Conservation (phyloP, 2,329 filamentous ascomycete genomes). For the Penicillium sp. region DNA sequence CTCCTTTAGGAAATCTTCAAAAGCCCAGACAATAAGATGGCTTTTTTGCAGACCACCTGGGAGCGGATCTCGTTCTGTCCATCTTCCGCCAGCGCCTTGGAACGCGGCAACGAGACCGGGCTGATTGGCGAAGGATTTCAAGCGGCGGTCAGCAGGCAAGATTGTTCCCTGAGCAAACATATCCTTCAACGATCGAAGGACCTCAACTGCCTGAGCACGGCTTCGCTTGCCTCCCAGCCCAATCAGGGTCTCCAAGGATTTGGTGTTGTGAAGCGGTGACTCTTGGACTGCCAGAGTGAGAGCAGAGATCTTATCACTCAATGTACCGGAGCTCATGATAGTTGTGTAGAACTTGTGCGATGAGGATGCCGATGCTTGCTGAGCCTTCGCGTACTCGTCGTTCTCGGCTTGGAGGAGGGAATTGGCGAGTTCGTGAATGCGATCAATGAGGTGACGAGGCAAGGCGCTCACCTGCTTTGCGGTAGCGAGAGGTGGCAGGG, state of each 20-base stretch:
- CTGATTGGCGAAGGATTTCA: slow-evolving; percentile 74
- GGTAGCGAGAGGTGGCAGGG: slow-evolving; percentile 49
- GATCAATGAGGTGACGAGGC: slow-evolving; percentile 50
- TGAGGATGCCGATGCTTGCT: slow-evolving; percentile 70
- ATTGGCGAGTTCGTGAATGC: slow-evolving; percentile 61
- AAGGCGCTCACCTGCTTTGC: slow-evolving; percentile 43
- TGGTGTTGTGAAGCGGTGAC: slow-evolving; percentile 86
- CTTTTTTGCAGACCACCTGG: slow-evolving; percentile 67
- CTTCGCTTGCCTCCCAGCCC: slow-evolving; percentile 85
- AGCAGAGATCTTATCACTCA: slow-evolving; percentile 94
- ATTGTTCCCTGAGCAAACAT: slow-evolving; percentile 83
- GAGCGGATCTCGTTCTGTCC: slow-evolving; percentile 64
- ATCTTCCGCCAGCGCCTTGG: slow-evolving; percentile 56
- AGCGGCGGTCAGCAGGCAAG: slow-evolving; percentile 72
- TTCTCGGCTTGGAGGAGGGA: slow-evolving; percentile 73
- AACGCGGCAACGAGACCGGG: slow-evolving; percentile 67
- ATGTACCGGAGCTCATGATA: slow-evolving; percentile 92
- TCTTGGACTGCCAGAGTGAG: slow-evolving; percentile 92
- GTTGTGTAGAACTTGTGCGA: slow-evolving; percentile 95
- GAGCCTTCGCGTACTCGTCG: slow-evolving; percentile 63
- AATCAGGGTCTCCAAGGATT: slow-evolving; percentile 79
- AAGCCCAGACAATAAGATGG: slow-evolving; percentile 83
- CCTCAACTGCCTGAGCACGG: slow-evolving; percentile 83
- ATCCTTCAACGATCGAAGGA: slow-evolving; percentile 90
- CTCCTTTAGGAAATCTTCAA: slow-evolving; percentile 91